A percentile compares a stretch with the other conserved stretches of the same genome.
phyloP scores from a whole-genome alignment of 1,284 basidiomycete genomes.

The Cronartium quercuum region DNA sequence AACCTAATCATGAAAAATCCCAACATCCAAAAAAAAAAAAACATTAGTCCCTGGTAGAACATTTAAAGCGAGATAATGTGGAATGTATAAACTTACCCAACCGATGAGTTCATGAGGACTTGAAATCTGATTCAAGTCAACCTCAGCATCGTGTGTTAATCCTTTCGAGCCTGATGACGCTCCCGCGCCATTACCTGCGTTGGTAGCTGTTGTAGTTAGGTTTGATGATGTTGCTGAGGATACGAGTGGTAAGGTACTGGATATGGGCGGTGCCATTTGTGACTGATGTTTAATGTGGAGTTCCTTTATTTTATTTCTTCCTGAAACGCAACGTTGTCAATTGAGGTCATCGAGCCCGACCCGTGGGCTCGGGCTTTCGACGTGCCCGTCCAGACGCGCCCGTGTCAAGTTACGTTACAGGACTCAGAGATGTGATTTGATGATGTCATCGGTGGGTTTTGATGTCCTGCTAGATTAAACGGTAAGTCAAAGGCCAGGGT shows the following conservation, averaged over 20 bases:
- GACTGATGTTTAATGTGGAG: too few species aligned
- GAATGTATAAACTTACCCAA: conserved; percentile 6
- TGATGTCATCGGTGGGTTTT: too few species aligned
- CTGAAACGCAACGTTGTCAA: too few species aligned
- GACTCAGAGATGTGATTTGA: too few species aligned
- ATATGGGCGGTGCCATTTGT: neutral
- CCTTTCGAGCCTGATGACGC: neutral
- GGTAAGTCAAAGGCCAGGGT: too few species aligned
- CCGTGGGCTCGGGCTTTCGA: too few species aligned
- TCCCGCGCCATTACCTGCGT: neutral
- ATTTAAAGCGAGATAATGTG: neutral
- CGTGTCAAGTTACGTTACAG: too few species aligned
- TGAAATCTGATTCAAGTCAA: conserved; percentile 23
- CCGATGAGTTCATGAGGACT: conserved; percentile 38
- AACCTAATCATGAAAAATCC: neutral
- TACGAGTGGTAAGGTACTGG: neutral
- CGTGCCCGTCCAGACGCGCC: too few species aligned
- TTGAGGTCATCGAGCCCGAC: too few species aligned
- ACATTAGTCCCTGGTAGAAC: neutral
- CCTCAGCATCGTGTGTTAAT: neutral
- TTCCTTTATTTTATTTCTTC: too few species aligned
- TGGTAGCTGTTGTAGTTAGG: neutral
- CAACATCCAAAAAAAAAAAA: neutral
- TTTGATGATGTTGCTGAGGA: conserved; percentile 1
- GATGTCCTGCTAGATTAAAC: too few species aligned